Conservation (phyloP, 495 filamentous ascomycete genomes). For the Neurospora sp. region DNA sequence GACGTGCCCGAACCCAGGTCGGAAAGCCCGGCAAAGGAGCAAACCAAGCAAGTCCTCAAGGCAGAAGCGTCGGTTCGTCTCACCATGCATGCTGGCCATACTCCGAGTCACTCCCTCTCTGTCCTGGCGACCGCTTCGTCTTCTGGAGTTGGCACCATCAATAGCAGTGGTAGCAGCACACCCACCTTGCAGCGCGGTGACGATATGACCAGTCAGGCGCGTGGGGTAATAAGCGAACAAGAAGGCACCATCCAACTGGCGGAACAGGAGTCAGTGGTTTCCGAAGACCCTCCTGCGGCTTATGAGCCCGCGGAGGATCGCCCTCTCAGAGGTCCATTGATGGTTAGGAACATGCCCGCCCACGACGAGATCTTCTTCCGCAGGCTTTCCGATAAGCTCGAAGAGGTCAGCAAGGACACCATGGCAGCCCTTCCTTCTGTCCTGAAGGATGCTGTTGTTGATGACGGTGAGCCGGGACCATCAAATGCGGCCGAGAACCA, state of each 20-base stretch:
- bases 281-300: slow-evolving; percentile 15
- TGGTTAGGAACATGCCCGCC: slow-evolving; percentile 35
- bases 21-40: slow-evolving; percentile 13
- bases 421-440: slow-evolving; percentile 30
- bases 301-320: slow-evolving; percentile 24
- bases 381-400: slow-evolving; percentile 31
- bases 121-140: slow-evolving; percentile 27
- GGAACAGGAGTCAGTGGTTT: background rate
- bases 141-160: slow-evolving; percentile 23
- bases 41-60: slow-evolving; percentile 30
- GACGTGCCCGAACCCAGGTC: slow-evolving; percentile 8
- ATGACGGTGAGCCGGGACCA: slow-evolving; percentile 6
- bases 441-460: slow-evolving; percentile 16
- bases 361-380: slow-evolving; percentile 38
- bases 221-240: slow-evolving; percentile 2
- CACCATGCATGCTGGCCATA: slow-evolving; percentile 41
- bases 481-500: background rate
- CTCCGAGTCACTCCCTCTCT: slow-evolving; percentile 37
- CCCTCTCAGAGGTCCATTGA: slow-evolving; percentile 32
- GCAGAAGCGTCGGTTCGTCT: slow-evolving; percentile 31
- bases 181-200: slow-evolving; percentile 22
- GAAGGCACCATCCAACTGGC: background rate
- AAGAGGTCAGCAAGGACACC: slow-evolving; percentile 26
- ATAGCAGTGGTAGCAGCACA: slow-evolving; percentile 30
- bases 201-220: slow-evolving; percentile 6